Base-by-base conservation (phyloP, 2,329 filamentous ascomycete genomes). In the Sphaerulina populicola region DNA sequence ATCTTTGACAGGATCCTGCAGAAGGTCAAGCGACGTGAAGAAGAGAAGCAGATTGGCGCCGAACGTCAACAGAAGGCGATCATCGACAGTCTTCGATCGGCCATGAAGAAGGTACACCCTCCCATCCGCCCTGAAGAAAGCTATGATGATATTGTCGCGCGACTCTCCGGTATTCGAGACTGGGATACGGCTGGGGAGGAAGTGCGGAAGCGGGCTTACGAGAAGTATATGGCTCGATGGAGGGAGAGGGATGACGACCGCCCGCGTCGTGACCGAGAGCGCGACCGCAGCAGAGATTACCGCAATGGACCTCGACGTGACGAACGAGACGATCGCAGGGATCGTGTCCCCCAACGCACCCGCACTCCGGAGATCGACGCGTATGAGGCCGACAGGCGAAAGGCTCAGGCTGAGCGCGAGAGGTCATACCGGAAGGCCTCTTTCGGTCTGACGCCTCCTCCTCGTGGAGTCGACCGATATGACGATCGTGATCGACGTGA, bases 321-420 rank as follows among this genome's bases (percentile, higher is more conserved):
- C 53, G 68, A 69, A 23, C 47, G 53, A 14, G 59, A 61, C 31
- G 57, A 62, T 36, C 79, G 80, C 59, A 73, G 73, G 64, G 68
- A 68, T 46, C 69, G 71, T 39, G 63, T 69, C 52, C 67, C 69
- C 47, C 64, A 64, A 23, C 66, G 69, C 38, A 35, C 31, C 2
- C 73, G 73, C 59, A 77, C 87, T 61, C 88, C 89, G 62, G 93
- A 97, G 69, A 80, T 81, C 52, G 90, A 98, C 71, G 81, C 88
- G 15, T 98, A 98, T 69, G 93, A 97, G 70, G 93, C 90, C 54
- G 93, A 98, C 67, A 83, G 93, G 59, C 85, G 89, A 63, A 93
- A 91, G 69, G 91, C 91, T 39, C 90, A 93, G 65, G 89, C 90
- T 52, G 90, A 95, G 66, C 85, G 94, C 43, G 94, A 97, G 72